Base-by-base conservation (phyloP, 257 asterid genomes). In the Jaltomata sinuosa region DNA sequence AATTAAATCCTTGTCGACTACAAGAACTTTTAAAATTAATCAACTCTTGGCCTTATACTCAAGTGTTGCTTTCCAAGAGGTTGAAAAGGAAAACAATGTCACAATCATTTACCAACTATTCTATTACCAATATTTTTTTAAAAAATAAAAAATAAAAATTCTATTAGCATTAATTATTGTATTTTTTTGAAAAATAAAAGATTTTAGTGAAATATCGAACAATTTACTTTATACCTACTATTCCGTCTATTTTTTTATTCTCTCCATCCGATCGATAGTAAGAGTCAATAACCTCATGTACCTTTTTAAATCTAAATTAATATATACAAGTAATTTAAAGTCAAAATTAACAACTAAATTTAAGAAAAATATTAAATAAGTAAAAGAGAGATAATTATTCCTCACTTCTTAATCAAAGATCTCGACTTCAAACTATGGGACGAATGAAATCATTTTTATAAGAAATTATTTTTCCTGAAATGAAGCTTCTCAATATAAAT, bases 401-500 rank as follows among this genome's bases (percentile, higher is more conserved):
- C 0, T 5, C 19, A 14, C 3, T 11, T 4, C 6, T 59, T 25
- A 3, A 3, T 59, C 18, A 59, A 3, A 25, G 19, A 25, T 59
- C 15, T 59, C 2, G 1, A 11, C 4, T 59, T 59, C 4, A 25
- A 11, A 11, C 5, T 25, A 0, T 11, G 18, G 9, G 0, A 19
- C 0, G 3, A 25, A 22, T 25, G 0, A 3, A 10, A 9, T 1
- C 4, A 0, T 10, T 22, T 57, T n/a, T n/a, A n/a, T 57, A 57
- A 5, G 0, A 57, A 8, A n/a, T n/a, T 0, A 11, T 0, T 27
- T 62, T 27, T 29, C 0, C 0, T 0, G 12, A 29, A 27, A 14
- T 3, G 0, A 29, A 6, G 2, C 4, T 14, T 1, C 0, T 29
- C 0, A 0, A 29, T 8, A 16, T 2, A 0, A 68, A 34, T 19